A percentile compares a stretch with the other conserved stretches of the same genome.
Evolutionary conservation across 2,329 filamentous ascomycete species (phyloP).

Genomic region (Hansfordia pulvinata): DNA sequence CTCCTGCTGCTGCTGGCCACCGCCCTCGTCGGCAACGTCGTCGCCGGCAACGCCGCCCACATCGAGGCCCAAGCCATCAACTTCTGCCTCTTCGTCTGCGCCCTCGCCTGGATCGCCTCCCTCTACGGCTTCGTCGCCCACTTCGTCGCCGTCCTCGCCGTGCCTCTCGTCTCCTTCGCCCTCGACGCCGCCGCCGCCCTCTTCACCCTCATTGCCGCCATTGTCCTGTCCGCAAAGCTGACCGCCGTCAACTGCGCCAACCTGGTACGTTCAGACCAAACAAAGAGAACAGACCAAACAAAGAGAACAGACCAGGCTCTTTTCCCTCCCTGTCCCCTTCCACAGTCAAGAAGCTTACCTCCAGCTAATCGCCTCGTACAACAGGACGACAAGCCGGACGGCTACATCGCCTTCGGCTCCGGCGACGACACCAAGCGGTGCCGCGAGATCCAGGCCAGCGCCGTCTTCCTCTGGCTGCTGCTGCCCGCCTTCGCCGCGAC

Average conservation of each 20-base stretch:
- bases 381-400: constrained; percentile 25
- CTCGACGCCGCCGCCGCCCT: constrained; percentile 47
- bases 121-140: constrained; percentile 47
- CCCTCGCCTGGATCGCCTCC: constrained; percentile 50
- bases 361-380: too few species aligned
- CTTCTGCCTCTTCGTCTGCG: constrained; percentile 57
- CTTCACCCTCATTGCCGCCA: constrained; percentile 57
- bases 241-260: constrained; percentile 55
- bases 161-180: constrained; percentile 37
- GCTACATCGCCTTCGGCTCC: constrained; percentile 52
- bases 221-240: constrained; percentile 59
- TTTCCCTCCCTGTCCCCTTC: too few species aligned
- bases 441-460: constrained; percentile 60
- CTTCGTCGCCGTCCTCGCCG: constrained; percentile 36
- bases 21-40: constrained; percentile 44
- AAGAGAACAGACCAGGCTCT: too few species aligned
- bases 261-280: constrained; percentile 31
- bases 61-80: constrained; percentile 45
- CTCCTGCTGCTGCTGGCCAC: constrained; percentile 38
- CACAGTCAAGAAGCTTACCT: constrained; percentile 1
- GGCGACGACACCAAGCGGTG: constrained; percentile 48
- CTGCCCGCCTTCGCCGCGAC: constrained; percentile 47
- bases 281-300: too few species aligned
- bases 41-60: constrained; percentile 31
- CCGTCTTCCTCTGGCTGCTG: constrained; percentile 70